Evolutionary conservation across 805 yeast genomes (phyloP), one percentile per base, ranked within the genome.

Genomic region (Priceomyces medius): DNA sequence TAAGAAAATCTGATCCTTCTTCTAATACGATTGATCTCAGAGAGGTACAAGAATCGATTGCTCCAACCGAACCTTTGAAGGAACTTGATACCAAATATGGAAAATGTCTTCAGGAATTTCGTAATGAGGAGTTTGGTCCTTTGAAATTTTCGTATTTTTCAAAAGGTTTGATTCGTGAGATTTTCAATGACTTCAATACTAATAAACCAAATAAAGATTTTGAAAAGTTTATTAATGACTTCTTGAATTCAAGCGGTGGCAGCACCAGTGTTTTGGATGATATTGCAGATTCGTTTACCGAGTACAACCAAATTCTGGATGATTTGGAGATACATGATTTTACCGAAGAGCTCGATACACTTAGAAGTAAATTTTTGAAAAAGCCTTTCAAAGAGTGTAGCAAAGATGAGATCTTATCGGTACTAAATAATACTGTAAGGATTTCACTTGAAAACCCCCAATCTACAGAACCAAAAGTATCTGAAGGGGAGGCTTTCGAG

Each of bases 261-360:
- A 21, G 14, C n/a, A 35, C 21, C 7, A n/a, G 8, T 17, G 8
- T 17, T 35, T 35, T 35, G 29, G 38, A 35, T 13, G 29, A 13
- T 3, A 4, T 35, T 13, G 14, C 35, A 9, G 34, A 21, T 20
- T 17, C 35, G 6, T 16, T n/a, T 10, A 20, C 28, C 4, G 29
- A 21, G 21, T 45, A 47, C 28, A 38, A 27, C 8, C 59, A 55
- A 28, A 48, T 56, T 17, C 59, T 59, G 1, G 58, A 54, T 29
- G 45, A 50, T 17, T 45, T 55, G 32, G 43, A 41, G 14, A 41
- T 57, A 33, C 53, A 57, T 28, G 40, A 43, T 3, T 56, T 47
- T 29, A 33, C 39, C 8, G 34, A 40, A 2, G 51, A 55, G 37
- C 43, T 57, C 35, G 28, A 35, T 14, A 39, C 45, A 19, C 40